phyloP scores from a whole-genome alignment of 495 filamentous ascomycete genomes.

The Lasiosphaeria hispida region DNA sequence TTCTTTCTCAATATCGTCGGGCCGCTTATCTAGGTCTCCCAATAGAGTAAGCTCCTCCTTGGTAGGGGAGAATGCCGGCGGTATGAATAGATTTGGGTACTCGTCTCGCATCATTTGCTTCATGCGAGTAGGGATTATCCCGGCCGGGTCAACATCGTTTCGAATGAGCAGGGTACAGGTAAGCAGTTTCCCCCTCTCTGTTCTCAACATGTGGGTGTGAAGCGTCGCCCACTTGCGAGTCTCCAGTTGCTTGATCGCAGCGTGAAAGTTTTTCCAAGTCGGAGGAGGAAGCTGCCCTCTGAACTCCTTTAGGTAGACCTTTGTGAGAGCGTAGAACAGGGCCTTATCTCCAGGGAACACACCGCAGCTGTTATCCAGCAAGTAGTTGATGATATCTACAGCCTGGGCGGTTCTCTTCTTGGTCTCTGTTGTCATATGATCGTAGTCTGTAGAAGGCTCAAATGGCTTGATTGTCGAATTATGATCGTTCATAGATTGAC shows the following conservation, averaged over 20 bases:
- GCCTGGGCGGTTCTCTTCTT: slow-evolving; percentile 31
- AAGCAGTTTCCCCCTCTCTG: slow-evolving; percentile 21
- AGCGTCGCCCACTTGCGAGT: slow-evolving; percentile 20
- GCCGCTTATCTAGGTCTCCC: slow-evolving; percentile 23
- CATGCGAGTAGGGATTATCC: slow-evolving; percentile 20
- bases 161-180: slow-evolving; percentile 27
- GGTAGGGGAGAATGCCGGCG: slow-evolving; percentile 39
- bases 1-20: background rate
- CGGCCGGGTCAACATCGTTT: slow-evolving; percentile 26
- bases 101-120: slow-evolving; percentile 44
- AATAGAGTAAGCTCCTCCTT: slow-evolving; percentile 34
- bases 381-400: slow-evolving; percentile 64
- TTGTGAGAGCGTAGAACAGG: slow-evolving; percentile 70
- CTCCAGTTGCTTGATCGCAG: slow-evolving; percentile 44
- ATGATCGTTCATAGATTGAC: background rate
- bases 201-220: slow-evolving; percentile 33
- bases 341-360: slow-evolving; percentile 73
- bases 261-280: slow-evolving; percentile 40
- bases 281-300: slow-evolving; percentile 30
- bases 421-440: slow-evolving; percentile 22
- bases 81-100: slow-evolving; percentile 43
- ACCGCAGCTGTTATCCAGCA: slow-evolving; percentile 66
- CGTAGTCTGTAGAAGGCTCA: slow-evolving; percentile 21
- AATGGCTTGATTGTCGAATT: slow-evolving; percentile 19
- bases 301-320: slow-evolving; percentile 52